Conservation (phyloP, 192 early-diverging fungal genomes). For the Coemansia sp. region DNA sequence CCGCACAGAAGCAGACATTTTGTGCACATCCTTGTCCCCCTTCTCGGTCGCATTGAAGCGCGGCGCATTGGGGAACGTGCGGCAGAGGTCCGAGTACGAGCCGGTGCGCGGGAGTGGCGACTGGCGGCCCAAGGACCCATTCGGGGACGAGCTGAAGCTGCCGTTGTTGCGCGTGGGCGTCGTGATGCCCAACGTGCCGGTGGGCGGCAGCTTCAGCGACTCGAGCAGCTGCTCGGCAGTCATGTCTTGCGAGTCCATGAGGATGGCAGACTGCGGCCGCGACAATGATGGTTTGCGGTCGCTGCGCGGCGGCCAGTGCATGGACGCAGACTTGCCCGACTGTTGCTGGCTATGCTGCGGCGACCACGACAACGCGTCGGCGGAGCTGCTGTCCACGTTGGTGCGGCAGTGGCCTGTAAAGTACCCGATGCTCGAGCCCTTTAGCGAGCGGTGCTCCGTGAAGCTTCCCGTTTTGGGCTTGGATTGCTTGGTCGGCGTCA, state of each 20-base stretch:
- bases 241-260: constrained; percentile 24
- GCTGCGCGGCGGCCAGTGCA: constrained; percentile 34
- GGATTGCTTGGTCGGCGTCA: neutral
- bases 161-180: constrained; percentile 11
- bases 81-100: constrained; percentile 30
- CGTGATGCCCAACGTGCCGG: neutral
- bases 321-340: constrained; percentile 6
- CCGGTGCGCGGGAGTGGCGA: constrained; percentile 30
- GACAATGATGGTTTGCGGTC: constrained; percentile 10
- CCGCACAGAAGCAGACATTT: neutral
- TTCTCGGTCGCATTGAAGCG: neutral
- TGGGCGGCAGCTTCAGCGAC: constrained; percentile 41
- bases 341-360: neutral
- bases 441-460: neutral
- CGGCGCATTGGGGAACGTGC: constrained; percentile 4
- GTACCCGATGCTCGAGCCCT: constrained; percentile 26
- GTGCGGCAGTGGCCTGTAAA: constrained; percentile 22
- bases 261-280: constrained; percentile 10
- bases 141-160: neutral
- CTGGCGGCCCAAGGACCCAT: constrained; percentile 28
- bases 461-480: neutral
- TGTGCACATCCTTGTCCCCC: neutral
- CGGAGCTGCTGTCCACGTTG: neutral
- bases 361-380: neutral
- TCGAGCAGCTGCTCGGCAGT: constrained; percentile 48